Evolutionary conservation across 225 moss, liverwort and hornwort species (phyloP).

Genomic region (Physcomitrium patens): DNA sequence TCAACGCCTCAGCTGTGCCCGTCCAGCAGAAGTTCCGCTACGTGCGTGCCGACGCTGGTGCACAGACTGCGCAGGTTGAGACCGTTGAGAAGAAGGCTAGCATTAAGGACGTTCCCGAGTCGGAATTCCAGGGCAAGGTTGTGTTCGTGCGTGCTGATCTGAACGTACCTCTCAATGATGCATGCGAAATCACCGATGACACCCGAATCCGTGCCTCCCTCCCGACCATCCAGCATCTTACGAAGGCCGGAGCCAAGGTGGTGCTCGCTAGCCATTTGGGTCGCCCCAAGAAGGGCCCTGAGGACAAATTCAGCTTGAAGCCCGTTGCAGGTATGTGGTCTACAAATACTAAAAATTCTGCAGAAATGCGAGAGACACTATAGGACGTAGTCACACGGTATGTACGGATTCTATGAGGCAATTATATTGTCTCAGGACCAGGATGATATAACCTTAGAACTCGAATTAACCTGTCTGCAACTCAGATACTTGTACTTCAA

Average conservation of each 20-base stretch:
- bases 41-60: conserved; percentile 56
- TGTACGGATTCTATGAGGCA: too few species aligned
- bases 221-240: conserved; percentile 76
- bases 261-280: conserved; percentile 96
- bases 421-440: too few species aligned
- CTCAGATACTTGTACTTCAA: too few species aligned
- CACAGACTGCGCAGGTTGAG: conserved; percentile 40
- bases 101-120: conserved; percentile 54
- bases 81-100: conserved; percentile 47
- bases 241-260: conserved; percentile 68
- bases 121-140: conserved; percentile 72
- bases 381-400: too few species aligned
- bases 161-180: conserved; percentile 73
- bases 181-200: conserved; percentile 69
- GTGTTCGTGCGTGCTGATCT: conserved; percentile 94
- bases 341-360: too few species aligned
- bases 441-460: too few species aligned
- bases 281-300: conserved; percentile 91
- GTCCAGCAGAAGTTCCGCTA: conserved; percentile 24
- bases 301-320: conserved; percentile 84
- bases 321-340: conserved; percentile 63
- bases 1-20: background rate
- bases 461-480: too few species aligned
- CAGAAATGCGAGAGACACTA: too few species aligned
- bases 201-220: conserved; percentile 89